Percentiles rank a stretch among this genome's conserved stretches.
Evolutionary conservation across 805 yeast species (phyloP).

Genomic region (Starmerella sp.): DNA sequence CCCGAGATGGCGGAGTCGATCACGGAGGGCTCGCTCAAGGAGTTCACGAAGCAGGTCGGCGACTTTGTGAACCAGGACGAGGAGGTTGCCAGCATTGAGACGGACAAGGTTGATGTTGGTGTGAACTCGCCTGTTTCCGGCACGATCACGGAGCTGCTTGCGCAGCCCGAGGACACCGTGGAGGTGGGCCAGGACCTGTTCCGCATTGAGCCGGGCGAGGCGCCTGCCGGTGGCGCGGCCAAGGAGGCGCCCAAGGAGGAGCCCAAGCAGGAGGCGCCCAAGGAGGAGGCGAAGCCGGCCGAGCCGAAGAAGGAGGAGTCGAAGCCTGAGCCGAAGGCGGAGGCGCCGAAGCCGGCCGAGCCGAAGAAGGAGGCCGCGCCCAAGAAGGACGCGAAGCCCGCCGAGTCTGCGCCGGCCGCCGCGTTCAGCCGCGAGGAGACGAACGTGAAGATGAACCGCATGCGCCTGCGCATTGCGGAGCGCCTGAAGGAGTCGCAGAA

Average conservation of each 20-base stretch:
- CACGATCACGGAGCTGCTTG: conserved; percentile 73
- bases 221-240: conserved; percentile 46
- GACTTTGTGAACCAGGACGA: conserved; percentile 81
- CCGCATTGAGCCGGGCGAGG: conserved; percentile 69
- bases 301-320: conserved; percentile 30
- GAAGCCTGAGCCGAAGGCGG: conserved; percentile 21
- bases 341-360: conserved; percentile 25
- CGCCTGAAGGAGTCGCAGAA: conserved; percentile 98
- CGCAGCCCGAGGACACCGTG: conserved; percentile 80
- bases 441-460: conserved; percentile 96
- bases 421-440: conserved; percentile 62
- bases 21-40: conserved; percentile 86
- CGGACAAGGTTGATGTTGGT: conserved; percentile 95
- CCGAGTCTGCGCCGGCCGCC: conserved; percentile 35
- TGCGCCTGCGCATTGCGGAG: conserved; percentile 97
- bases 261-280: conserved; percentile 29
- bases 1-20: conserved; percentile 99
- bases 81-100: conserved; percentile 90
- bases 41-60: conserved; percentile 54
- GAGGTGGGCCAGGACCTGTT: conserved; percentile 89
- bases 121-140: conserved; percentile 92
- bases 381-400: conserved; percentile 18
- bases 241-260: conserved; percentile 20
- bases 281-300: conserved; percentile 26
- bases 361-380: conserved; percentile 28